Conservation (phyloP, 306 rosid genomes). For the Vigna nakashimae region DNA sequence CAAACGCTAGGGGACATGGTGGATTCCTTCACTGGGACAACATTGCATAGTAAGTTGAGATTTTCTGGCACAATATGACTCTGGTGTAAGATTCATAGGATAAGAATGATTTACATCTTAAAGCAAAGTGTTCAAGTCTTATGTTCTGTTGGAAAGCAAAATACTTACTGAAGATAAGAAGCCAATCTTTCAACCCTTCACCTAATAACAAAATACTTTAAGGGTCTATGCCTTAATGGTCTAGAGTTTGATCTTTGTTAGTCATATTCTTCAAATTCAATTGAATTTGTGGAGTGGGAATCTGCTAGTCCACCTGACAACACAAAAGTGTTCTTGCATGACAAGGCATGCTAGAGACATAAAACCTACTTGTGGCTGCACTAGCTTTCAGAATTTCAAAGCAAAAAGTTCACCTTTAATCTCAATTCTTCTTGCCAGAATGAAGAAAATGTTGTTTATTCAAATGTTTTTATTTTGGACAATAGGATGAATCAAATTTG, state of each 20-base stretch:
- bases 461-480: too few species aligned
- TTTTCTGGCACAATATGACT: slow-evolving; percentile 24
- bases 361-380: background rate
- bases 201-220: slow-evolving; percentile 3
- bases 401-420: background rate
- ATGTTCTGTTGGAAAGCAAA: slow-evolving; percentile 24
- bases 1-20: slow-evolving; percentile 86
- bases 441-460: slow-evolving; percentile 10
- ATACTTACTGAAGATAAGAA: background rate
- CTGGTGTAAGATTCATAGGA: background rate
- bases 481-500: too few species aligned
- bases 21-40: slow-evolving; percentile 92
- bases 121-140: background rate
- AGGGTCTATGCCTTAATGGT: background rate
- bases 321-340: slow-evolving; percentile 6
- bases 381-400: background rate
- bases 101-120: slow-evolving; percentile 1
- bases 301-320: background rate
- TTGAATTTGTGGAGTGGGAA: background rate
- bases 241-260: background rate
- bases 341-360: background rate
- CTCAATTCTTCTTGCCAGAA: slow-evolving; percentile 6
- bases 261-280: background rate
- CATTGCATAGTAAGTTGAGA: slow-evolving; percentile 62
- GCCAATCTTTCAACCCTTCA: background rate